Conservation (phyloP, 2,329 filamentous ascomycete genomes). For the Beauveria scarabaeidicola region DNA sequence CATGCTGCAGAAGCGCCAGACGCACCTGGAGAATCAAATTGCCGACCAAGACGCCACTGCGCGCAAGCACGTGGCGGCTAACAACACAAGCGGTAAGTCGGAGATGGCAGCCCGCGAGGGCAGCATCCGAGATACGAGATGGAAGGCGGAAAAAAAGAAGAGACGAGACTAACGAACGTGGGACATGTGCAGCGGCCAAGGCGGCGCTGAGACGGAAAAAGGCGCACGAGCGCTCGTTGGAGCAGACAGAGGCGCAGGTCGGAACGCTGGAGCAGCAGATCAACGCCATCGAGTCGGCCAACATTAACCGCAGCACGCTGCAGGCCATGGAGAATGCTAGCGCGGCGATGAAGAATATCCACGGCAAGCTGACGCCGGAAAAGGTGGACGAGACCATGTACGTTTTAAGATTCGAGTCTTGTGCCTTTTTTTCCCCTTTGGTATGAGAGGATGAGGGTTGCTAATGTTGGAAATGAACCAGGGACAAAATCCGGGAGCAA, state of each 20-base stretch:
- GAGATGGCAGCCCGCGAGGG: background rate
- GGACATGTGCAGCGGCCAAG: slow-evolving; percentile 62
- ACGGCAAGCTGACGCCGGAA: slow-evolving; percentile 81
- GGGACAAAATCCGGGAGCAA: slow-evolving; percentile 86
- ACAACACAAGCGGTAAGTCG: slow-evolving; percentile 84
- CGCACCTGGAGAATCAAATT: slow-evolving; percentile 84
- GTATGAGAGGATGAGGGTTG: background rate
- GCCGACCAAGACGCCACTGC: slow-evolving; percentile 85
- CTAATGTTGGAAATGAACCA: slow-evolving; percentile 32
- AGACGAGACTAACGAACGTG: background rate
- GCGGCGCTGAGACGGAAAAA: slow-evolving; percentile 90
- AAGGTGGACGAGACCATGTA: slow-evolving; percentile 95
- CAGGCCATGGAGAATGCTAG: slow-evolving; percentile 88
- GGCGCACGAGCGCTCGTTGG: slow-evolving; percentile 80
- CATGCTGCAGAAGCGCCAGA: slow-evolving; percentile 96
- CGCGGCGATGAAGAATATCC: slow-evolving; percentile 86
- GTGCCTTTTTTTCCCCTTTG: too few relatives aligned
- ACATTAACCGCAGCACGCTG: slow-evolving; percentile 96
- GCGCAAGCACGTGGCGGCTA: slow-evolving; percentile 68
- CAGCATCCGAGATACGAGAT: background rate
- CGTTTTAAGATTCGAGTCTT: slow-evolving; percentile 25
- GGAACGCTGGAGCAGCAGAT: slow-evolving; percentile 91
- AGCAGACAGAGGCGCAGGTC: slow-evolving; percentile 85
- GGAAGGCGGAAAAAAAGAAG: too few relatives aligned
- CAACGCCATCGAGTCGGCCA: slow-evolving; percentile 92